Conservation (phyloP, 495 filamentous ascomycete genomes). For the Trichoderma asperelloides region DNA sequence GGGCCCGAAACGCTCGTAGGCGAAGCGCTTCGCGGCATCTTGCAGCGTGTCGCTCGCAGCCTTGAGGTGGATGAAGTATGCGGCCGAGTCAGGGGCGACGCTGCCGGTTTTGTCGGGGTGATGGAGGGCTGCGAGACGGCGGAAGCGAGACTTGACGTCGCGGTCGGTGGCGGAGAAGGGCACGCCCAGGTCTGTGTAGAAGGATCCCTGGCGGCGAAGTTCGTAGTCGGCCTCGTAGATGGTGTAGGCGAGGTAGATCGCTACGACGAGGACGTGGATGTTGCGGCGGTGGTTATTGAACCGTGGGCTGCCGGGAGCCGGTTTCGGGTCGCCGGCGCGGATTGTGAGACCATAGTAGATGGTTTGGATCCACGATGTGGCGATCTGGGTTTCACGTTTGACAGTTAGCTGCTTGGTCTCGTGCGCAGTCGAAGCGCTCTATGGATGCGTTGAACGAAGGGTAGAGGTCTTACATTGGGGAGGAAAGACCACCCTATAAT, state of each 20-base stretch:
- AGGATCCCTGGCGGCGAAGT: slow-evolving; percentile 59
- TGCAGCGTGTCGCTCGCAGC: slow-evolving; percentile 73
- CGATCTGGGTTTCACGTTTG: slow-evolving; percentile 45
- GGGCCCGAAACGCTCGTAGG: slow-evolving; percentile 87
- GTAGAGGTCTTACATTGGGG: slow-evolving; percentile 50
- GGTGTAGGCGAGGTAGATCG: slow-evolving; percentile 80
- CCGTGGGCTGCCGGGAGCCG: slow-evolving; percentile 60
- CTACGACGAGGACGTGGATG: slow-evolving; percentile 74
- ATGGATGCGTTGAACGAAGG: not conserved
- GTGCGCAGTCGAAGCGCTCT: not conserved
- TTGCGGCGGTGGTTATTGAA: slow-evolving; percentile 64
- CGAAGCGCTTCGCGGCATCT: slow-evolving; percentile 73
- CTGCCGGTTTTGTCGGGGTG: slow-evolving; percentile 78
- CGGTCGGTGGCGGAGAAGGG: slow-evolving; percentile 59
- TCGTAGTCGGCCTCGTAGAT: slow-evolving; percentile 87
- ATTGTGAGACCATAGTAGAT: slow-evolving; percentile 85
- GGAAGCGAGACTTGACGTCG: slow-evolving; percentile 74
- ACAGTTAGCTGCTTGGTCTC: not conserved
- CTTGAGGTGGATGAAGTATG: slow-evolving; percentile 73
- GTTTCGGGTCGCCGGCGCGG: slow-evolving; percentile 79
- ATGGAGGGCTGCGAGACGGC: slow-evolving; percentile 71
- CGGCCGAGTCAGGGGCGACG: slow-evolving; percentile 22
- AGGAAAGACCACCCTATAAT: slow-evolving; percentile 74
- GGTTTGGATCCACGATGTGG: slow-evolving; percentile 66
- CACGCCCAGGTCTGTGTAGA: slow-evolving; percentile 67